phyloP scores from a whole-genome alignment of 257 asterid species.

The Solanum pimpinellifolium region DNA sequence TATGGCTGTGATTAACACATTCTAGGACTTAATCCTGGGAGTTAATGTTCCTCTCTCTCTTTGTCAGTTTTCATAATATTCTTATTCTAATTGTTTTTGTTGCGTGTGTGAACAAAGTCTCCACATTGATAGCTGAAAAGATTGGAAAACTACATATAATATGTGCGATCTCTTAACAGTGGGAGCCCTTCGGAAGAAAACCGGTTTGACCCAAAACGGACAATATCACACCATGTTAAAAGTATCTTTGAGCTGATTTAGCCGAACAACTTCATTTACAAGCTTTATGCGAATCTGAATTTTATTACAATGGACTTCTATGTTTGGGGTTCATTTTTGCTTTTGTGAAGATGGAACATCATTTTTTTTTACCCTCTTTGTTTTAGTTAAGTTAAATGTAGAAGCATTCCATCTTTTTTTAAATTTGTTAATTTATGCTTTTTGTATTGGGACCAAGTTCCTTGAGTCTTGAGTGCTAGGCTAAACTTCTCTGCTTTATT shows the following conservation, averaged over 20 bases:
- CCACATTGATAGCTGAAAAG: background rate
- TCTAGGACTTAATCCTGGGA: background rate
- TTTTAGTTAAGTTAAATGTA: background rate
- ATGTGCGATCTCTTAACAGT: background rate
- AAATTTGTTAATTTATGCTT: slow-evolving; percentile 23
- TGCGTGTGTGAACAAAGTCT: no score
- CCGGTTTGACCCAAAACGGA: background rate
- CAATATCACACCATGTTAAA: background rate
- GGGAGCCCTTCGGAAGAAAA: background rate
- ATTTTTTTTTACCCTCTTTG: background rate
- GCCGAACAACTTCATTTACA: slow-evolving; percentile 1
- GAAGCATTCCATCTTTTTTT: slow-evolving; percentile 30
- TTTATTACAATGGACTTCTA: slow-evolving; percentile 8
- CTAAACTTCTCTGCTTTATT: slow-evolving; percentile 26
- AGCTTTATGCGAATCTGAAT: slow-evolving; percentile 16
- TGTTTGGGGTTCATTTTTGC: slow-evolving; percentile 17
- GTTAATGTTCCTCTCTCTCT: background rate
- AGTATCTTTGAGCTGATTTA: background rate
- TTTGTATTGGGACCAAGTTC: slow-evolving; percentile 11
- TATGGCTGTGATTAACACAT: background rate
- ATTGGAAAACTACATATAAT: background rate
- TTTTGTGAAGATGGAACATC: slow-evolving; percentile 17
- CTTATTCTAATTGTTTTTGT: slow-evolving; percentile 11
- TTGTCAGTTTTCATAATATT: background rate
- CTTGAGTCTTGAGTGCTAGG: background rate